Evolutionary conservation across 139 green algal genomes (phyloP), one percentile per base, ranked within the genome.

Genomic region (Parachlorella kessleri): DNA sequence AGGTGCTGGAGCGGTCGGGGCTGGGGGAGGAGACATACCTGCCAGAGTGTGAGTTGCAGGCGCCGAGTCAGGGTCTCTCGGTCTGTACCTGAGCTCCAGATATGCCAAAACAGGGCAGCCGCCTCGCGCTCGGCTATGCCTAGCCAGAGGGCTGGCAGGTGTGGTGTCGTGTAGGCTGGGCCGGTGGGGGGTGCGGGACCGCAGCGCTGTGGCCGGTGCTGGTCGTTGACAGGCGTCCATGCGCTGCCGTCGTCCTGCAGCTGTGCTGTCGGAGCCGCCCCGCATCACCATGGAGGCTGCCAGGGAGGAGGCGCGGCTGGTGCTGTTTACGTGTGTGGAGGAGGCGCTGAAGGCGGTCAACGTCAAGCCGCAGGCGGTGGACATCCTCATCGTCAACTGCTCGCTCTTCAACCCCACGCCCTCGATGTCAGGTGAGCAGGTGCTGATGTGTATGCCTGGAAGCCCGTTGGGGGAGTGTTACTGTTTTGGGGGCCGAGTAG

Each of bases 311-410:
- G 95, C 96, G 33, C 89, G 97, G 88, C 70, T 91, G 78, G 95
- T 98, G 10, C 86, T 95, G 76, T 91, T 90, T 36, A 65, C 75
- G 42, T 79, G 71, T 33, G 86, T 98, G 28, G 75, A 86, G 28
- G 85, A 95, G 39, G 81, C 91, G 68, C 85, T 98, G 53, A 63
- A 84, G 18, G 87, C 89, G 48, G 90, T 83, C 0, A 78, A 40
- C 36, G 70, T 81, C 39, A 82, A 70, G 69, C 80, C 87, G 21
- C 82, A 87, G 72, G 83, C 80, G 78, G 91, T 99, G 28, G 95
- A 94, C 82, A 94, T 98, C 67, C 82, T 99, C 37, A 89, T 99
- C 54, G 90, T 99, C 21, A 99, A 99, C 91, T 99, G 96, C 93
- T 92, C 76, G 48, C 88, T 99, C 41, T 99, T 99, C 92, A 98